phyloP scores from a whole-genome alignment of 495 filamentous ascomycete species.

The Hypoxylon fragiforme region DNA sequence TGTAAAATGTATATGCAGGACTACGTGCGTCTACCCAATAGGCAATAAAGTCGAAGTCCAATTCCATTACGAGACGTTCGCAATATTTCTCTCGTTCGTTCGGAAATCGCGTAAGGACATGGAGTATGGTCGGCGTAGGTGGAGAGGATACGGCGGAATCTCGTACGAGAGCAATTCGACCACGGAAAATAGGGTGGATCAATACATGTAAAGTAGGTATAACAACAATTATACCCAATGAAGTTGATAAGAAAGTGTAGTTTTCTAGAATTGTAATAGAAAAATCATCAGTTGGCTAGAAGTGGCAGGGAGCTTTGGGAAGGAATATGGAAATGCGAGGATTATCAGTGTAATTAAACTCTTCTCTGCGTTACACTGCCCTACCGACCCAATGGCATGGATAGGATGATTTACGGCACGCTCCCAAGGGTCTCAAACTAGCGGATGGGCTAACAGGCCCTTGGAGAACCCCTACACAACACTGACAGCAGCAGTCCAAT shows the following conservation, averaged over 20 bases:
- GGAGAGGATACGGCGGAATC: background rate
- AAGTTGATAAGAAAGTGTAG: no score
- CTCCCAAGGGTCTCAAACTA: slow-evolving; percentile 9
- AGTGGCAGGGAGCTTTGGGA: slow-evolving; percentile 16
- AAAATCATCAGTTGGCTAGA: background rate
- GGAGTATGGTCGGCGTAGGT: background rate
- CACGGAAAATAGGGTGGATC: no score
- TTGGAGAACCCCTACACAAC: background rate
- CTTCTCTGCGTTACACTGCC: slow-evolving; percentile 15
- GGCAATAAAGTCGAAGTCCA: no score
- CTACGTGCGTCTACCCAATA: no score
- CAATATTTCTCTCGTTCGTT: no score
- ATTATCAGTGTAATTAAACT: slow-evolving; percentile 29
- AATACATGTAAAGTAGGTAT: no score
- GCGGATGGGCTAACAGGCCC: slow-evolving; percentile 12
- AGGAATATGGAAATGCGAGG: slow-evolving; percentile 20
- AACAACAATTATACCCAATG: background rate
- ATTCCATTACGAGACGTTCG: no score
- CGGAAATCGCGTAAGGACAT: no score
- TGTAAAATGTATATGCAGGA: background rate
- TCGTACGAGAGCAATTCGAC: background rate
- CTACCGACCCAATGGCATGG: slow-evolving; percentile 29
- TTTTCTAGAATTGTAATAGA: background rate
- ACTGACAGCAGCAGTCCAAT: slow-evolving; percentile 24
- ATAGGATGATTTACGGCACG: slow-evolving; percentile 15